Conservation (phyloP, 352 stramenopile genomes). For the Phytophthora constricta region DNA sequence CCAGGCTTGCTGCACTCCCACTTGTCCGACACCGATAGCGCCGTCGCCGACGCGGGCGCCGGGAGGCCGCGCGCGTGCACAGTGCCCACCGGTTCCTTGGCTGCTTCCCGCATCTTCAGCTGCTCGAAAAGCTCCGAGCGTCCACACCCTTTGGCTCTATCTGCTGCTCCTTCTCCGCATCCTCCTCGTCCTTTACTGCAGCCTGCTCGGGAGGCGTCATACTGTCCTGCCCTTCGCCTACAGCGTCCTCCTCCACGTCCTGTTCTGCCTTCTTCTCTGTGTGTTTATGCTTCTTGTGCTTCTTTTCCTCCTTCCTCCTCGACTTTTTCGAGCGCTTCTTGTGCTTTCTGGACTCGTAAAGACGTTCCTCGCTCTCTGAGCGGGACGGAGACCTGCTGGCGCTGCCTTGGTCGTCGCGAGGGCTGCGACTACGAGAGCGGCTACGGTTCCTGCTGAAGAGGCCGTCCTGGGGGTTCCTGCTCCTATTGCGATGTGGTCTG, state of each 20-base stretch:
- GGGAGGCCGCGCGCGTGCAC: constrained; percentile 57
- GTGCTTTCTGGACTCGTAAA: constrained; percentile 13
- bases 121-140: constrained; percentile 72
- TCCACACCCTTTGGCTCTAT: constrained; percentile 18
- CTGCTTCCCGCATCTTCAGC: constrained; percentile 63
- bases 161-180: constrained; percentile 6
- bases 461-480: constrained; percentile 16
- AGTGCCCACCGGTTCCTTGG: constrained; percentile 65
- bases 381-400: constrained; percentile 1
- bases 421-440: constrained; percentile 16
- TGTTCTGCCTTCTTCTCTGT: constrained; percentile 32
- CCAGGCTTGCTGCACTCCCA: constrained; percentile 75
- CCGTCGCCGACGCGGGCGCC: constrained; percentile 34
- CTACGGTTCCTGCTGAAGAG: constrained; percentile 2
- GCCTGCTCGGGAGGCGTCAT: neutral
- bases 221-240: neutral
- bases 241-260: neutral
- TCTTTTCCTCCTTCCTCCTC: constrained; percentile 43
- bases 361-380: constrained; percentile 15
- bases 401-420: neutral
- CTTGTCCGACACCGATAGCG: constrained; percentile 43
- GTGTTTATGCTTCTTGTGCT: constrained; percentile 35
- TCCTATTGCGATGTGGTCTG: constrained; percentile 23
- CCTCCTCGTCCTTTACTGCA: constrained; percentile 1
- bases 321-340: constrained; percentile 30